Evolutionary conservation across 495 filamentous ascomycete genomes (phyloP).

Genomic region (Penicillium simplicissimum): DNA sequence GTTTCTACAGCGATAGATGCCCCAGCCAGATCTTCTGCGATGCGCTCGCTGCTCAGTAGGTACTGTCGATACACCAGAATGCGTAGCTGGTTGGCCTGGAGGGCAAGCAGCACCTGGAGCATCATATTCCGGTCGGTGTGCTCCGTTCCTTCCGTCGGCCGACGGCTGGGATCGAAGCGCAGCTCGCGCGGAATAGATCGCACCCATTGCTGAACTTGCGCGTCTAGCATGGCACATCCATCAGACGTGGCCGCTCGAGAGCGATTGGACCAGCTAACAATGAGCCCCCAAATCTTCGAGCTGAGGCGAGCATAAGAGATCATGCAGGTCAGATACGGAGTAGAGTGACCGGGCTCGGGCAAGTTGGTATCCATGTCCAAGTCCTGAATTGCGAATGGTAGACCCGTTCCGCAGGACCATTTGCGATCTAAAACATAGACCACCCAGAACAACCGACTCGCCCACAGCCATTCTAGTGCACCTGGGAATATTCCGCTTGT

Average conservation of each 20-base stretch:
- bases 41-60: constrained; percentile 68
- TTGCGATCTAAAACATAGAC: constrained; percentile 77
- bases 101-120: constrained; percentile 57
- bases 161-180: constrained; percentile 50
- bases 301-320: constrained; percentile 71
- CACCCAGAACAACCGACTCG: constrained; percentile 75
- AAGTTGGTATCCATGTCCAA: constrained; percentile 76
- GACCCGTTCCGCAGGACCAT: constrained; percentile 77
- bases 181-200: constrained; percentile 55
- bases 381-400: constrained; percentile 78
- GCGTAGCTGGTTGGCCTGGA: constrained; percentile 77
- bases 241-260: constrained; percentile 52
- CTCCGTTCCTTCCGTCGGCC: constrained; percentile 32
- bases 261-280: constrained; percentile 48
- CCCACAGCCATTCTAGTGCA: constrained; percentile 60
- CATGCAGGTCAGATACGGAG: constrained; percentile 47
- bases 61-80: constrained; percentile 82
- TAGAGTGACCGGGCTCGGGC: constrained; percentile 58
- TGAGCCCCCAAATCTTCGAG: constrained; percentile 71
- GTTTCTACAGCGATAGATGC: constrained; percentile 70
- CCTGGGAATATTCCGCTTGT: constrained; percentile 55
- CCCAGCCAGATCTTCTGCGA: constrained; percentile 62
- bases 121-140: constrained; percentile 34
- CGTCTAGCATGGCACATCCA: constrained; percentile 70
- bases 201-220: constrained; percentile 76